Conservation (phyloP, 495 filamentous ascomycete genomes). For the Xylaria acuta region DNA sequence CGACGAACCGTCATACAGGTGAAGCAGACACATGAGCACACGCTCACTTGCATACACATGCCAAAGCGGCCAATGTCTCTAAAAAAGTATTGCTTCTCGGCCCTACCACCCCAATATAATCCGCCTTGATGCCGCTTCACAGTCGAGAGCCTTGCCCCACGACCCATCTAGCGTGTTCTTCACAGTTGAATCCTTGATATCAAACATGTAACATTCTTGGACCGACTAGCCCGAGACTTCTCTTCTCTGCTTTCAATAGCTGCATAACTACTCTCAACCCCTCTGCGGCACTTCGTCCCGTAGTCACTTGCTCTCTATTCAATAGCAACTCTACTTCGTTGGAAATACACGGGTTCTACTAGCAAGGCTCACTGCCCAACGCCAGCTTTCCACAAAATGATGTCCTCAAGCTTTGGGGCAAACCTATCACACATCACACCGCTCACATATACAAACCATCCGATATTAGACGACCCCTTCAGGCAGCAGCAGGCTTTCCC, state of each 20-base stretch:
- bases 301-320: neutral
- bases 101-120: conserved; percentile 47
- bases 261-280: conserved; percentile 2
- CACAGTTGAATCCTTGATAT: conserved; percentile 30
- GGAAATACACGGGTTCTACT: neutral
- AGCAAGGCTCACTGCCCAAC: neutral
- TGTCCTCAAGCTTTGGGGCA: conserved; percentile 37
- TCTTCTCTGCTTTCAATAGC: conserved; percentile 5
- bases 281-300: neutral
- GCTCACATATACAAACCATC: conserved; percentile 40
- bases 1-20: conserved; percentile 46
- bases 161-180: conserved; percentile 43
- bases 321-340: neutral
- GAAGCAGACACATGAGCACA: conserved; percentile 43
- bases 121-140: conserved; percentile 42
- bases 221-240: conserved; percentile 25
- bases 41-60: conserved; percentile 44
- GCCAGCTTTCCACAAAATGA: conserved; percentile 31
- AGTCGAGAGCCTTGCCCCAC: conserved; percentile 36
- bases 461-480: conserved; percentile 47
- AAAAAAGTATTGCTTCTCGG: conserved; percentile 44
- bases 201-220: conserved; percentile 28
- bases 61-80: conserved; percentile 47
- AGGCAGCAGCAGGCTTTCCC: conserved; percentile 42
- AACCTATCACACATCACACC: conserved; percentile 31